Evolutionary conservation across 768 basidiomycete species (phyloP), one percentile per base, ranked within the genome.

Genomic region (Tephrocybe sp.): DNA sequence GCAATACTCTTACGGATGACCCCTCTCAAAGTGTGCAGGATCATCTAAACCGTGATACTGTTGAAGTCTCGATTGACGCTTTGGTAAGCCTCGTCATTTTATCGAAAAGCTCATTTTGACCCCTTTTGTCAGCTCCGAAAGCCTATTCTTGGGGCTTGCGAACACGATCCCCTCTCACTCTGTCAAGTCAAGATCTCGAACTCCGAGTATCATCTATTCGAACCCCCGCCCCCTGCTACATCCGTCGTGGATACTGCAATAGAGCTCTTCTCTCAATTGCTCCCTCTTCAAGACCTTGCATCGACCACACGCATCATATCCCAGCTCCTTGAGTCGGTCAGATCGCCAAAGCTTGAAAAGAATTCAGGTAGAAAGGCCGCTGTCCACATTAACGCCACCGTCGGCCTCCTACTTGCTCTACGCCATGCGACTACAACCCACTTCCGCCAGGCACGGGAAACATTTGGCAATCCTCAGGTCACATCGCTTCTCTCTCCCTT

Each of bases 191-290:
- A 64, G 21, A 63, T 75, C 13, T 63, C 69, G 1, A 71, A 74
- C 44, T 64, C 71, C 6, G 77, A 79, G 48, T 78, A 77, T 42
- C 59, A 61, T 11, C 60, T 75, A 35, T 67, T 79, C 2, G 85
- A 87, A 58, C 80, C 89, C 7, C 83, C 89, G 7, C 85, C 94
- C 2, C 74, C 94, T 2, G 76, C 81, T 0, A 92, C 92, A 0
- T 82, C 88, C 4, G 88, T 92, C 9, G 88, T 97, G 22, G 90
- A 98, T 63, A 83, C 87, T 5, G 89, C 92, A 0, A 85, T 98
- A n/a, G 83, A 88, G 35, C 75, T 98, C 2, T 98, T 98, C 59
- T 75, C 90, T 0, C 77, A 80, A 28, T 69, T 97, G 30, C 77
- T 97, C 22, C 86, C 90, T 1, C 66, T 85, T 19, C 95, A 97